Conservation (phyloP, 768 basidiomycete genomes). For the Boletus edulis region DNA sequence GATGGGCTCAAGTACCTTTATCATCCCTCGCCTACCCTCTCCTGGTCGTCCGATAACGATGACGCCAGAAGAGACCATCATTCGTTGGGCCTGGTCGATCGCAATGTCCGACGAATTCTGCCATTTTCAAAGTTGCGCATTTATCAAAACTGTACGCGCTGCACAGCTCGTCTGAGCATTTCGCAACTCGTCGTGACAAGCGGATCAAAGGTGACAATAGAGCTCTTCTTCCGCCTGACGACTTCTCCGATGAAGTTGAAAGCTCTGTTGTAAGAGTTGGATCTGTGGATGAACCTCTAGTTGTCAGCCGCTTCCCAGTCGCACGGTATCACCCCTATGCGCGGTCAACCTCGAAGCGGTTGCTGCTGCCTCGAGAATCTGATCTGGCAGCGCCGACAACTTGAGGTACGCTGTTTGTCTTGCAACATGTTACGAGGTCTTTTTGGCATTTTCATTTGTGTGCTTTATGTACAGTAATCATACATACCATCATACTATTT, state of each 20-base stretch:
- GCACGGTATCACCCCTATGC: slow-evolving; percentile 19
- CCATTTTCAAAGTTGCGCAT: neutral
- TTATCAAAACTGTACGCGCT: neutral
- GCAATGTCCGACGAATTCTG: slow-evolving; percentile 10
- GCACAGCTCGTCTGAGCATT: neutral
- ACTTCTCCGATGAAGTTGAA: neutral
- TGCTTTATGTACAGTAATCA: neutral
- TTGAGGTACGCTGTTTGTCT: neutral
- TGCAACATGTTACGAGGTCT: neutral
- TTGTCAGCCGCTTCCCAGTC: neutral
- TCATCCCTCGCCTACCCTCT: slow-evolving; percentile 29
- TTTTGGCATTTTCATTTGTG: neutral
- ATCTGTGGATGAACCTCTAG: slow-evolving; percentile 18
- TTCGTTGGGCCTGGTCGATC: slow-evolving; percentile 23
- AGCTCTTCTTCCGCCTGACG: slow-evolving; percentile 19
- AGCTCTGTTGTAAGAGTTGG: neutral
- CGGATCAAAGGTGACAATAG: slow-evolving; percentile 4
- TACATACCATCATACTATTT: neutral
- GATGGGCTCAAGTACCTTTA: slow-evolving; percentile 1
- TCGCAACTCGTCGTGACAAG: slow-evolving; percentile 2
- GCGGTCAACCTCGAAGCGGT: slow-evolving; percentile 11
- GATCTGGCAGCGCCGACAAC: neutral
- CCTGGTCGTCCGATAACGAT: slow-evolving; percentile 17
- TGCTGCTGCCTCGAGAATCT: slow-evolving; percentile 19
- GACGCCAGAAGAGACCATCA: slow-evolving; percentile 17